Evolutionary conservation across 2,329 filamentous ascomycete species (phyloP).

Genomic region (Aspergillus brunneoviolaceus): DNA sequence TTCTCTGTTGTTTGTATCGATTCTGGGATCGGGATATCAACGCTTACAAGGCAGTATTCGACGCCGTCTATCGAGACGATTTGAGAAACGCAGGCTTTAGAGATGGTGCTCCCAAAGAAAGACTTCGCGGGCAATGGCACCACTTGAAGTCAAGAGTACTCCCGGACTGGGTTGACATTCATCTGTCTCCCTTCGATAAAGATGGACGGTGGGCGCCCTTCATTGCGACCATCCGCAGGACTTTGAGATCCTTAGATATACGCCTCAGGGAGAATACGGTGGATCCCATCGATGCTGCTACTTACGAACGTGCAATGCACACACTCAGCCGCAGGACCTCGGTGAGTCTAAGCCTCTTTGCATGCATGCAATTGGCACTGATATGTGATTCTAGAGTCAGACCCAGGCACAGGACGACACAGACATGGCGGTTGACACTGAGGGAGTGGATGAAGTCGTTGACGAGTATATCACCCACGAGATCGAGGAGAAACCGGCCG

Average conservation of each 20-base stretch:
- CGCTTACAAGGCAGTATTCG: constrained; percentile 27
- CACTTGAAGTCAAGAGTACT: constrained; percentile 19
- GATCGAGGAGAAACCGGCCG: background rate
- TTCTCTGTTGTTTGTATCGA: constrained; percentile 24
- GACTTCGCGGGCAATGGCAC: constrained; percentile 24
- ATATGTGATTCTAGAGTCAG: background rate
- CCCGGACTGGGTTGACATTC: constrained; percentile 25
- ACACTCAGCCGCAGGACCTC: background rate
- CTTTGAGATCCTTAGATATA: constrained; percentile 10
- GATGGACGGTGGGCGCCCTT: constrained; percentile 17
- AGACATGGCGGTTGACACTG: background rate
- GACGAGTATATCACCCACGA: background rate
- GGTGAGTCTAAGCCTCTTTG: background rate
- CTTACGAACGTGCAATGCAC: background rate
- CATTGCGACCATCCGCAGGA: constrained; percentile 15
- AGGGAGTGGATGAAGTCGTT: background rate
- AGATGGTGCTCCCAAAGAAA: constrained; percentile 4
- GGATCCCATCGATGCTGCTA: constrained; percentile 14
- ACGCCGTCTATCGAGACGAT: constrained; percentile 22
- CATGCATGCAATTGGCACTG: background rate
- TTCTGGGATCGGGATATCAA: constrained; percentile 21
- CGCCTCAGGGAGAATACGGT: constrained; percentile 7
- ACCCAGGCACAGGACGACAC: background rate
- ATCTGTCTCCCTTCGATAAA: constrained; percentile 21
- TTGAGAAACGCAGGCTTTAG: constrained; percentile 23